phyloP scores from a whole-genome alignment of 2,329 filamentous ascomycete species.

The Aspergillus unguis region DNA sequence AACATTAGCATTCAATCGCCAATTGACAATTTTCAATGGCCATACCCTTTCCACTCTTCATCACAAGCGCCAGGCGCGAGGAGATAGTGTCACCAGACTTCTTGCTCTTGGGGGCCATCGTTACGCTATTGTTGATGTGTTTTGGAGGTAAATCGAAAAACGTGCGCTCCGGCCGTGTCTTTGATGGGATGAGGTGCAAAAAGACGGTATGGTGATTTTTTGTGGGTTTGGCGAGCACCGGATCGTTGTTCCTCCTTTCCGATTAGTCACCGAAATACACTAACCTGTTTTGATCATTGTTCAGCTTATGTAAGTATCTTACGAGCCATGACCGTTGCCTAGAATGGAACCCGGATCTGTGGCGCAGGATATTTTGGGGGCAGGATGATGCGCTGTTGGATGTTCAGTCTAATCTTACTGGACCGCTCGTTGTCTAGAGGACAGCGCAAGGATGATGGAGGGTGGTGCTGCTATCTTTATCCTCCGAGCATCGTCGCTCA shows the following conservation, averaged over 20 bases:
- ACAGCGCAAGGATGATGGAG: constrained; percentile 3
- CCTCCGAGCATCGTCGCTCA: constrained; percentile 2
- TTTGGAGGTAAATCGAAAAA: constrained; percentile 25
- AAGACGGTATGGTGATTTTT: constrained; percentile 16
- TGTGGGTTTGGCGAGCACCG: constrained; percentile 20
- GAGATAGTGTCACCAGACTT: constrained; percentile 81
- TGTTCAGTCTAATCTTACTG: constrained; percentile 1
- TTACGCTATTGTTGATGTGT: constrained; percentile 40
- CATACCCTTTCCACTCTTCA: constrained; percentile 55
- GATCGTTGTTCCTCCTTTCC: constrained; percentile 14
- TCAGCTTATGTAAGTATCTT: constrained; percentile 2
- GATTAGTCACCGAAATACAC: constrained; percentile 7
- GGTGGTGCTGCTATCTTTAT: constrained; percentile 10
- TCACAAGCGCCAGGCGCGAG: constrained; percentile 66
- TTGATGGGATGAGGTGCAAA: constrained; percentile 13
- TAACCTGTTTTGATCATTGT: not conserved
- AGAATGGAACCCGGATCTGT: not conserved
- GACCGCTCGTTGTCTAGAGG: not conserved
- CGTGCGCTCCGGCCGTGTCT: constrained; percentile 19
- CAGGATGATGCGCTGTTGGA: constrained; percentile 3
- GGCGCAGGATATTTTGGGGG: constrained; percentile 4
- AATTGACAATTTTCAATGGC: constrained; percentile 2
- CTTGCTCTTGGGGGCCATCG: constrained; percentile 64
- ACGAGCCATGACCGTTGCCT: constrained; percentile 1
- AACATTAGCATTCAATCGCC: not conserved